These are phyloP conservation scores for Rhizophora apiculata DNA, from an alignment of 345 rosid species.

Conservation along the genomic window DNA sequence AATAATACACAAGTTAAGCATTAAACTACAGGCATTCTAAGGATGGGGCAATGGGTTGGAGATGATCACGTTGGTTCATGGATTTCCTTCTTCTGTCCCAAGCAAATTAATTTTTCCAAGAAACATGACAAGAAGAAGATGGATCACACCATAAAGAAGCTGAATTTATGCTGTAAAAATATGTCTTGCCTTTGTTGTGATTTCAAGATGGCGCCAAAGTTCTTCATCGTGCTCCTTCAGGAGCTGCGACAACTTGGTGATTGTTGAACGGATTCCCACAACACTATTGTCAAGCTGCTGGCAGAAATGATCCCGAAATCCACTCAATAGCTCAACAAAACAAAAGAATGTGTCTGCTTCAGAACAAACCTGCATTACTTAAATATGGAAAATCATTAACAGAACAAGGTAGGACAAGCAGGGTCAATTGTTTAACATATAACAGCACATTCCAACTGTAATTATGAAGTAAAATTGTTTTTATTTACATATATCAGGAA, in stretches of 20 bases:
- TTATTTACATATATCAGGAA: no score
- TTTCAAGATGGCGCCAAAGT: conserved; percentile 98
- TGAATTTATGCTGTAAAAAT: neutral
- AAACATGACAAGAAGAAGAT: neutral
- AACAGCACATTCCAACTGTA: conserved; percentile 1
- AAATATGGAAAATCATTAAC: conserved; percentile 35
- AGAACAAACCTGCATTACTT: conserved; percentile 65
- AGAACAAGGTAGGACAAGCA: conserved; percentile 6
- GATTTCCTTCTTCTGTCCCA: no score
- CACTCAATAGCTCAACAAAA: conserved; percentile 90
- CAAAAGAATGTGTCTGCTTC: conserved; percentile 96
- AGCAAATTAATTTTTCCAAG: no score
- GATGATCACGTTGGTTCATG: no score
- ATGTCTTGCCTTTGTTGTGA: conserved; percentile 81
- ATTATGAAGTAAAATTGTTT: neutral
- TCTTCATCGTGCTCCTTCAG: conserved; percentile 94
- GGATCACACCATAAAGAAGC: neutral
- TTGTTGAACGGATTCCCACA: conserved; percentile 87
- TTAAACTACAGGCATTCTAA: neutral
- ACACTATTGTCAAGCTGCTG: conserved; percentile 99
- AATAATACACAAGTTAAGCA: neutral
- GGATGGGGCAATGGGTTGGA: neutral
- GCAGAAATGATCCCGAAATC: conserved; percentile 91
- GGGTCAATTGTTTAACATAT: neutral
- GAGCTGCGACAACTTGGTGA: conserved; percentile 70